Percentiles rank a stretch among this genome's conserved stretches.
Evolutionary conservation across 768 basidiomycete genomes (phyloP).

Genomic region (Obba rivulosa): DNA sequence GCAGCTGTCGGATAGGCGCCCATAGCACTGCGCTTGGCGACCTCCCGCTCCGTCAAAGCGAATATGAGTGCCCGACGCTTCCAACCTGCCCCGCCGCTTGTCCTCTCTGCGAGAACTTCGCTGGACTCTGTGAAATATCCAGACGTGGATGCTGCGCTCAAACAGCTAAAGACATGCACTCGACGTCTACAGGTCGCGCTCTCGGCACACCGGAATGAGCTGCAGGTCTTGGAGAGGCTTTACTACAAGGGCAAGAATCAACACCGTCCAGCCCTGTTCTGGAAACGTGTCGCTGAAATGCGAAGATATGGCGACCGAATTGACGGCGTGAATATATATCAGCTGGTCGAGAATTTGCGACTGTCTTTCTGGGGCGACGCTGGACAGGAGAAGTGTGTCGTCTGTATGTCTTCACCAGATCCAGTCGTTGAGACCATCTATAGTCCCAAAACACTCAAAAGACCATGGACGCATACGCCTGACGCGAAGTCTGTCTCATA

Average conservation of each 20-base stretch:
- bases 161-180: conserved; percentile 50
- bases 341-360: conserved; percentile 32
- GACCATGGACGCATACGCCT: conserved; percentile 63
- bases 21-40: neutral
- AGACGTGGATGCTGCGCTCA: conserved; percentile 51
- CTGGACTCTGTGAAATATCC: conserved; percentile 24
- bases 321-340: conserved; percentile 18
- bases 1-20: neutral
- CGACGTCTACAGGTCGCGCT: conserved; percentile 46
- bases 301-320: conserved; percentile 43
- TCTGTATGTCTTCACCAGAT: neutral
- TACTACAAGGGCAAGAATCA: conserved; percentile 83
- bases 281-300: conserved; percentile 59
- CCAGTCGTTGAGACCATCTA: neutral
- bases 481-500: conserved; percentile 28
- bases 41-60: neutral
- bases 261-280: conserved; percentile 63
- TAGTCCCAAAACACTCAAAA: conserved; percentile 50
- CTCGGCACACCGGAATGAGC: conserved; percentile 41
- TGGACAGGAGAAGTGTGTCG: conserved; percentile 31
- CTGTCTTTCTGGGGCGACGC: conserved; percentile 46
- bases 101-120: conserved; percentile 10
- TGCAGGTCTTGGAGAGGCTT: conserved; percentile 56
- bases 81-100: conserved; percentile 4
- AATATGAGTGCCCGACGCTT: conserved; percentile 15